Evolutionary conservation across 352 stramenopile genomes (phyloP).

Genomic region (Aphanomyces astaci): DNA sequence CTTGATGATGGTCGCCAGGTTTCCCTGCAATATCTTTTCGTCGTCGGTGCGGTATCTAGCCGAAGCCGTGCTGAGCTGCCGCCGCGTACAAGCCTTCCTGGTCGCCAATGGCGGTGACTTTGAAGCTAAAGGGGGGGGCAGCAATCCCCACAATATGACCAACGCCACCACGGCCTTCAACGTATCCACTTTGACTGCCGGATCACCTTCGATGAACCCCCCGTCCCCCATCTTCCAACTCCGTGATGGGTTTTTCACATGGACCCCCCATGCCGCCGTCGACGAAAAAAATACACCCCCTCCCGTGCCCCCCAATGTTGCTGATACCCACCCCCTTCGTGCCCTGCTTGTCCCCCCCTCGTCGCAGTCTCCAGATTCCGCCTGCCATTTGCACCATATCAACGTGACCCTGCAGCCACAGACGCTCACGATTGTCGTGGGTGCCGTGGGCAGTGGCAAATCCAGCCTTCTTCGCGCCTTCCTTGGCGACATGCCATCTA

Average conservation of each 20-base stretch:
- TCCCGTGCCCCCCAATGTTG: background rate
- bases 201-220: no score
- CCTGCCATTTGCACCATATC: constrained; percentile 44
- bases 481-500: constrained; percentile 81
- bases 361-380: background rate
- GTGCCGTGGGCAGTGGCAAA: constrained; percentile 53
- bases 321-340: background rate
- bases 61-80: background rate
- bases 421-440: constrained; percentile 47
- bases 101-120: background rate
- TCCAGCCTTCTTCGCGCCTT: constrained; percentile 89
- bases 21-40: constrained; percentile 34
- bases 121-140: no score
- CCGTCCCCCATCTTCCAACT: background rate
- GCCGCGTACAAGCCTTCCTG: background rate
- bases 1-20: constrained; percentile 43
- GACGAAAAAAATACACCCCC: background rate
- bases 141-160: no score
- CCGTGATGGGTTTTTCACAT: background rate
- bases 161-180: background rate
- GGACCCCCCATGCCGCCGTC: background rate
- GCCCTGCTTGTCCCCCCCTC: background rate
- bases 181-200: no score
- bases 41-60: background rate
- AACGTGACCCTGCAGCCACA: constrained; percentile 56